These are phyloP conservation scores for Coprinopsis sp. DNA, from an alignment of 768 basidiomycete species.

Conservation along the genomic window DNA sequence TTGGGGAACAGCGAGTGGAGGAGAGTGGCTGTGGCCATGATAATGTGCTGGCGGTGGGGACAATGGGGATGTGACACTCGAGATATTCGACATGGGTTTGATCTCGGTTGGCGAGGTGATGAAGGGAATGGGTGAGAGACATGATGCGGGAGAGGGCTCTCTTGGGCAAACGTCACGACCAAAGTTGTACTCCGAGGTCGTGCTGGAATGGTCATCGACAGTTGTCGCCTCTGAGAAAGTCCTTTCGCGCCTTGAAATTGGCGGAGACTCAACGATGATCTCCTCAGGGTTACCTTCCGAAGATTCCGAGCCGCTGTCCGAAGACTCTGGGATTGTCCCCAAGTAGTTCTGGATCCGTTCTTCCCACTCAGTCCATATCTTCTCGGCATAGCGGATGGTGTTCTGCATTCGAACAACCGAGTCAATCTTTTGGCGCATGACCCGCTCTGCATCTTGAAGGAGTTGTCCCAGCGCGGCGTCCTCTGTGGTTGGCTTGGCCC, in stretches of 20 bases:
- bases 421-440: slow-evolving; percentile 91
- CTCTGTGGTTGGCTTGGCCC: slow-evolving; percentile 82
- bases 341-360: slow-evolving; percentile 73
- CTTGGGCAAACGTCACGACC: slow-evolving; percentile 37
- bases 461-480: slow-evolving; percentile 82
- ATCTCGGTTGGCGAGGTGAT: slow-evolving; percentile 26
- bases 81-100: slow-evolving; percentile 23
- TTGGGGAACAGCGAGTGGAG: slow-evolving; percentile 15
- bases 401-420: slow-evolving; percentile 95
- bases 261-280: too few species aligned
- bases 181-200: slow-evolving; percentile 62
- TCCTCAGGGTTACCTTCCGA: too few species aligned
- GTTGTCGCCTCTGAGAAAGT: slow-evolving; percentile 12
- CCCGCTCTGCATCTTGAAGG: slow-evolving; percentile 80
- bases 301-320: slow-evolving; percentile 40
- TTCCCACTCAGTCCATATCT: slow-evolving; percentile 97
- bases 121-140: slow-evolving; percentile 42
- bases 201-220: slow-evolving; percentile 53
- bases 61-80: slow-evolving; percentile 19
- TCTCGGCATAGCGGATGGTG: slow-evolving; percentile 94
- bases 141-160: slow-evolving; percentile 69
- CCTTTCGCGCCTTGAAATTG: slow-evolving; percentile 26
- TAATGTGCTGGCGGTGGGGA: not conserved
- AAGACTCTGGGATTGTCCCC: slow-evolving; percentile 48
- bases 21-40: slow-evolving; percentile 1